Evolutionary conservation across 805 yeast genomes (phyloP), one percentile per base, ranked within the genome.

Genomic region (Candida argentea): DNA sequence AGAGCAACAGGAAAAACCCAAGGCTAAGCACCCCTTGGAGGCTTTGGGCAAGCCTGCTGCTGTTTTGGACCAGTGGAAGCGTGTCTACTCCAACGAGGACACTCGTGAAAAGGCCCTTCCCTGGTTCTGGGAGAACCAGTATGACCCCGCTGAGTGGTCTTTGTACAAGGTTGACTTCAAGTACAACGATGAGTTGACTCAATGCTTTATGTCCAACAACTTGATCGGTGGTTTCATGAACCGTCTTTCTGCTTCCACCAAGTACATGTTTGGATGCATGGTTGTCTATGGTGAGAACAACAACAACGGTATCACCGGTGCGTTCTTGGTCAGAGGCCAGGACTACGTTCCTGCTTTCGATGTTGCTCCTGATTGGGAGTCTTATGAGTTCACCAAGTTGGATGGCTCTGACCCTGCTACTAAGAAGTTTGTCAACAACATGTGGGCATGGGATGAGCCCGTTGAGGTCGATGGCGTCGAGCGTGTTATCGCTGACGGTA

Each of bases 361-460:
- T 42, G 97, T 91, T 60, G 98, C 97, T 54, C 96, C 98, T 61
- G 98, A 91, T 67, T 86, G 94, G 94, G 97, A 89, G 68, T 84
- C 95, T 27, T 89, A 84, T 69, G 54, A 57, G 35, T 85, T 73
- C 81, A 65, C 74, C 55, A 77, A 83, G 69, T 70, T 89, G 52
- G 96, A 89, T 56, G 72, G 79, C 37, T 48, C 85, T 48, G 73
- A 73, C 44, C 74, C 72, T 44, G 91, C 73, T 55, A 83, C 72
- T 70, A 78, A 70, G 63, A 82, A 68, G 40, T 83, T 84, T 52
- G 61, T 91, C 48, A 70, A 82, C 63, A 83, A 86, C 75, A 70
- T 86, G 78, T 84, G 94, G 79, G 94, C 96, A 46, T 89, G 97
- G 97, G 98, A 89, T 61, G 75, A 85, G 70, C 97, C 97, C 44